phyloP scores from a whole-genome alignment of 1,139 yeast genomes.

The Kodamaea plutei region DNA sequence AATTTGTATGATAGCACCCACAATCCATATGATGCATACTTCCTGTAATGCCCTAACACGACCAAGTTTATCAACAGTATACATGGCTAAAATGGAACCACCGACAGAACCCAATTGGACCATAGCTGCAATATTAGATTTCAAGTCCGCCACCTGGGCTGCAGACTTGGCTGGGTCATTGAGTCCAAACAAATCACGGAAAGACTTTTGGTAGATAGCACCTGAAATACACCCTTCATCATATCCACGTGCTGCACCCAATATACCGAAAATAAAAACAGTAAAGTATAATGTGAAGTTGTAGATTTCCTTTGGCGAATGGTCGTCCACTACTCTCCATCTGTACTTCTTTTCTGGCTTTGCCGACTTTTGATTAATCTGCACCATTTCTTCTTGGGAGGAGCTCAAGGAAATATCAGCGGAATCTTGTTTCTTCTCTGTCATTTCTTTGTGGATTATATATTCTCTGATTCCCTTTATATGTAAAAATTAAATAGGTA shows the following conservation, averaged over 20 bases:
- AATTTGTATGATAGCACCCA: constrained; percentile 48
- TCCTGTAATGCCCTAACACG: constrained; percentile 50
- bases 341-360: constrained; percentile 9
- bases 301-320: constrained; percentile 46
- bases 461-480: too few relatives aligned
- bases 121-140: constrained; percentile 58
- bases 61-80: constrained; percentile 51
- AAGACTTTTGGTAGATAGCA: constrained; percentile 40
- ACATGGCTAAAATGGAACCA: constrained; percentile 50
- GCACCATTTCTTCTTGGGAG: constrained; percentile 1
- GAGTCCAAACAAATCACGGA: constrained; percentile 44
- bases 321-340: constrained; percentile 17
- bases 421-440: background rate
- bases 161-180: constrained; percentile 33
- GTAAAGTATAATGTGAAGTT: constrained; percentile 47
- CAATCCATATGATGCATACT: constrained; percentile 43
- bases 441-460: too few relatives aligned
- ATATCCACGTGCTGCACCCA: constrained; percentile 41
- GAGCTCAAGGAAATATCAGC: constrained; percentile 2
- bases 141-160: constrained; percentile 39
- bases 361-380: too few relatives aligned
- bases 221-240: constrained; percentile 56
- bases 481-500: too few relatives aligned
- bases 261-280: constrained; percentile 50
- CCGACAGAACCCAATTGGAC: constrained; percentile 60